Percentiles rank a stretch among this genome's conserved stretches.
Evolutionary conservation across 2,329 filamentous ascomycete species (phyloP).

Genomic region (Curvularia eragrostidis): DNA sequence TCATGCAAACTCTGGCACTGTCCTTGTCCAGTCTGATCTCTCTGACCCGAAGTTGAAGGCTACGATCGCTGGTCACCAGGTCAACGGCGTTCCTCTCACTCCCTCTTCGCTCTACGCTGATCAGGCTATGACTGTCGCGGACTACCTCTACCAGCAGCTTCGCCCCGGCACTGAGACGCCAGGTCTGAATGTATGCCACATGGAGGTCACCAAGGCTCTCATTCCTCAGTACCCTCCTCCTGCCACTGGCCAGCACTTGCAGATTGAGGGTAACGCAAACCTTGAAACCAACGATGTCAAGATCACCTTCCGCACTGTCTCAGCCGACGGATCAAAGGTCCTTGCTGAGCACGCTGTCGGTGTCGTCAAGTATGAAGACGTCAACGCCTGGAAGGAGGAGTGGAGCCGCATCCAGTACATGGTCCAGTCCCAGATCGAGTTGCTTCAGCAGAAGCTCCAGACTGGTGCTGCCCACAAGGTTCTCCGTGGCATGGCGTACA

Average conservation of each 20-base stretch:
- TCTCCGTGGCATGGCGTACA: slow-evolving; percentile 78
- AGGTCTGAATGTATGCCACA: slow-evolving; percentile 68
- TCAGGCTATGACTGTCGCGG: slow-evolving; percentile 69
- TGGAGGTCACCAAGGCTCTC: slow-evolving; percentile 74
- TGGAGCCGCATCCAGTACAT: slow-evolving; percentile 70
- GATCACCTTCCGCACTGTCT: slow-evolving; percentile 64
- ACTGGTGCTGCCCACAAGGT: slow-evolving; percentile 74
- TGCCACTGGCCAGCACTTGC: slow-evolving; percentile 64
- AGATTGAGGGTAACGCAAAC: slow-evolving; percentile 67
- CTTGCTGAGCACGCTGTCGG: slow-evolving; percentile 68
- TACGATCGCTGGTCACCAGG: slow-evolving; percentile 69
- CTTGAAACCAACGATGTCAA: slow-evolving; percentile 62
- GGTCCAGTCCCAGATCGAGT: slow-evolving; percentile 63
- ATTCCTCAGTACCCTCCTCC: slow-evolving; percentile 63
- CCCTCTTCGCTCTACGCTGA: slow-evolving; percentile 70
- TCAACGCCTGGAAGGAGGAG: slow-evolving; percentile 66
- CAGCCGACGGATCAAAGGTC: slow-evolving; percentile 63
- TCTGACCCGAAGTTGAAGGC: slow-evolving; percentile 67
- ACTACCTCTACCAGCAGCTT: slow-evolving; percentile 71
- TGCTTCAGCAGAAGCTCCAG: slow-evolving; percentile 71
- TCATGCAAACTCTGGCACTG: slow-evolving; percentile 63
- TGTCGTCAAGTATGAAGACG: slow-evolving; percentile 67
- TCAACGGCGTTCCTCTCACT: slow-evolving; percentile 71
- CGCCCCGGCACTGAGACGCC: slow-evolving; percentile 63
- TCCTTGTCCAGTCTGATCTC: slow-evolving; percentile 71